Base-by-base conservation (phyloP, 805 yeast genomes). In the Nakazawaea holstii region DNA sequence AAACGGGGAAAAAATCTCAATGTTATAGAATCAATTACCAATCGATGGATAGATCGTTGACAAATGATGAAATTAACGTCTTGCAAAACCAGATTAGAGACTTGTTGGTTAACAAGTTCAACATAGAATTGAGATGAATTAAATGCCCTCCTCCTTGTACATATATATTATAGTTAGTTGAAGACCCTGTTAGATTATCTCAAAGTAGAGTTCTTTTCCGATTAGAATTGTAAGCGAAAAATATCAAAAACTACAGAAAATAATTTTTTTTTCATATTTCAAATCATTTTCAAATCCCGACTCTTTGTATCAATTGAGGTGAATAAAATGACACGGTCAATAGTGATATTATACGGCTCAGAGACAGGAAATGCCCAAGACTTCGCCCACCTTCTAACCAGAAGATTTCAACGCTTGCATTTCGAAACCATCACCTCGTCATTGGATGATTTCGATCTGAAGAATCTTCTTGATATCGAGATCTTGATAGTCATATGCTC, bases 351-450 rank as follows among this genome's bases (percentile, higher is more conserved):
- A 0, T 91, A 85, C 63, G 97, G 97, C 0, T 83, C 96, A 1
- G 98, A 91, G 59, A 87, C 97, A 0, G 98, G 97, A 0, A 91
- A 87, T 58, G 77, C 96, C 1, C 87, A 85, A 57, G 97, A 92
- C 56, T 83, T 79, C 58, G 96, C 97, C 0, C 73, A 75, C 36
- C 72, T 79, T 30, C 65, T 91, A 24, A 73, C 80, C 14, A 70
- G 75, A 48, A 69, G 72, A 36, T 72, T 87, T 41, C 76, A 77
- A 44, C 73, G 86, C 53, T 64, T 70, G 43, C 76, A 77, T 54
- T 73, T 78, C 54, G 65, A 58, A 41, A 77, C 82, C 13, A 65
- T 52, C 1, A 66, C 84, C 4, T 65, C 72, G 8, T 61, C 84
- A 0, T 59, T 88, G 52, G 87, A 86, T 54, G 82, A 79, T 39